A percentile compares a stretch with the other conserved stretches of the same genome.
Conservation (phyloP, 2,329 filamentous ascomycete genomes). For the Alternaria postmessia region DNA sequence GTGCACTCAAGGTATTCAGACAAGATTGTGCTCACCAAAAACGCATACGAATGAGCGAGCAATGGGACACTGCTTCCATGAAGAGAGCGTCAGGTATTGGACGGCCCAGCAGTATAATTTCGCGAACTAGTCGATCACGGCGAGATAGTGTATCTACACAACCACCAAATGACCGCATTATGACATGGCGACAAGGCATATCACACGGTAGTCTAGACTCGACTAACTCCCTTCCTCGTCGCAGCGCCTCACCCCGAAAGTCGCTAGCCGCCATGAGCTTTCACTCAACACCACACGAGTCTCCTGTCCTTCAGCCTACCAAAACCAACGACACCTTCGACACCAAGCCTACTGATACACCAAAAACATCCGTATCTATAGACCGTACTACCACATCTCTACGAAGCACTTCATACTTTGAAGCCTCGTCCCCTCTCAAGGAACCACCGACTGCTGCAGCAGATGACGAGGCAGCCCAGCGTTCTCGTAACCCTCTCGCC, state of each 20-base stretch:
- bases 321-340: slow-evolving; percentile 22
- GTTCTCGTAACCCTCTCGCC: slow-evolving; percentile 55
- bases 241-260: slow-evolving; percentile 61
- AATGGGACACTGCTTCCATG: slow-evolving; percentile 80
- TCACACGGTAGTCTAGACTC: slow-evolving; percentile 61
- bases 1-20: slow-evolving; percentile 91
- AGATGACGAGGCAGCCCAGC: slow-evolving; percentile 1
- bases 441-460: slow-evolving; percentile 1
- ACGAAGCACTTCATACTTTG: slow-evolving; percentile 22
- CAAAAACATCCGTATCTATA: slow-evolving; percentile 33
- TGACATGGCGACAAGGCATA: slow-evolving; percentile 83
- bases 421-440: slow-evolving; percentile 14
- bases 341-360: slow-evolving; percentile 24
- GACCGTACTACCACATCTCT: slow-evolving; percentile 11
- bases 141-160: slow-evolving; percentile 57
- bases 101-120: slow-evolving; percentile 62
- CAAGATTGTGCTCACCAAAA: slow-evolving; percentile 91
- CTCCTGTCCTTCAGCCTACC: slow-evolving; percentile 26
- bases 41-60: slow-evolving; percentile 65
- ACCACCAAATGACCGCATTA: slow-evolving; percentile 76
- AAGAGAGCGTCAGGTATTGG: slow-evolving; percentile 68
- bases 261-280: slow-evolving; percentile 40
- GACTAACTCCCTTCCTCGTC: slow-evolving; percentile 31
- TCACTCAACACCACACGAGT: slow-evolving; percentile 24
- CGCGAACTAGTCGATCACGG: slow-evolving; percentile 60